Base-by-base conservation (phyloP, 208 protist genomes). In the Leishmania tropica region DNA sequence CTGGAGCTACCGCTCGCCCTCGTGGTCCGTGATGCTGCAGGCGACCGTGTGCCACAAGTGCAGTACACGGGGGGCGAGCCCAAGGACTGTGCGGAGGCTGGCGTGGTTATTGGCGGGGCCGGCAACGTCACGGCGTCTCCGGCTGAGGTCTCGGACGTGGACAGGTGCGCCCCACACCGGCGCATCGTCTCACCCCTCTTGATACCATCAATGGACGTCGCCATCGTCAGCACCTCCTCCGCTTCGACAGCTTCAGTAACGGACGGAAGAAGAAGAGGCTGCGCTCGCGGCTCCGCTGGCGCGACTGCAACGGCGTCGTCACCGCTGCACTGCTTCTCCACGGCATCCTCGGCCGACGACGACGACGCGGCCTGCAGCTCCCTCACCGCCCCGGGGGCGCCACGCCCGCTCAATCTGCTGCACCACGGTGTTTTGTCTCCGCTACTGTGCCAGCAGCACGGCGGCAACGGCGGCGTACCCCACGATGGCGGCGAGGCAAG, bases 321-420 rank as follows among this genome's bases (percentile, higher is more conserved):
- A 10, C 40, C 75, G 42, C 58, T 70, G 40, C 75, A 79, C 51
- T 54, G 35, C 35, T 64, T 78, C 28, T 64, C 60, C 13, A 47
- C 45, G 13, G 51, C 72, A 31, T 76, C 72, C 31, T 76, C 48
- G 53, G 47, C 1, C 35, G 54, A 47, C 75, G 75, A 78, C 10
- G 75, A 80, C 7, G 76, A 80, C 48, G 76, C 48, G 15, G 45
- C 17, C 40, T 70, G 28, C 28, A 21, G 19, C 54, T 42, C 62
- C 24, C 10, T 72, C 62, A 17, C 45, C 15, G 62, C 42, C 45
- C 47, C 64, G 4, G 64, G 11, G 11, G 76, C 45, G 11, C 76
- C 76, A 19, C 48, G 72, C 19, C 76, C 76, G 60, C 76, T 80
- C 64, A 4, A 24, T 19, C 64, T 80, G 42, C 62, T 72, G 42